Conservation (phyloP, 495 filamentous ascomycete species). For the Cetradonia linearis region DNA sequence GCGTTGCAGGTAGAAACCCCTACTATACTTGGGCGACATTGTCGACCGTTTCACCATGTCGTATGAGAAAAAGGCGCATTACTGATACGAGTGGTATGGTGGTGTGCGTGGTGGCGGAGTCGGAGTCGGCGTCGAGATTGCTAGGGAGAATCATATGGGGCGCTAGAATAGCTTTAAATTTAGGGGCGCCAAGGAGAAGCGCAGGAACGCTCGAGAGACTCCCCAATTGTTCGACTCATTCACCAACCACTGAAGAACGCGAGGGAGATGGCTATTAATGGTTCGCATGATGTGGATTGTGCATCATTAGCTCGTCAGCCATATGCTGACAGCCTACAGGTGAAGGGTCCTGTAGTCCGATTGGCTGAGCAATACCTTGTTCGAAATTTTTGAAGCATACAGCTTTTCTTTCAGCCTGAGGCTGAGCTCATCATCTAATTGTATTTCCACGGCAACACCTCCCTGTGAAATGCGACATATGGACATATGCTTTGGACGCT, state of each 20-base stretch:
- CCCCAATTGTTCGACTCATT: background rate
- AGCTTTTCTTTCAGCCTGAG: background rate
- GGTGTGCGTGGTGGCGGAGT: background rate
- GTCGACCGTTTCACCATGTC: slow-evolving; percentile 82
- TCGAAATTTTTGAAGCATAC: background rate
- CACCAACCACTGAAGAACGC: background rate
- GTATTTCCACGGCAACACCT: background rate
- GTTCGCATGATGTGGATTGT: background rate
- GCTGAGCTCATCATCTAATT: slow-evolving; percentile 2
- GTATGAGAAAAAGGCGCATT: slow-evolving; percentile 68
- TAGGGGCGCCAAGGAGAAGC: background rate
- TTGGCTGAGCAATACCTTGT: background rate
- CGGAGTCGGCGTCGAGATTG: background rate
- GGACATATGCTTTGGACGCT: no score
- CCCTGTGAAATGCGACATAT: background rate
- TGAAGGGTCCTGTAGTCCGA: background rate
- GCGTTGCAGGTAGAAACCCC: slow-evolving; percentile 20
- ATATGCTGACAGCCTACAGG: background rate
- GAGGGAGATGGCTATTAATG: background rate
- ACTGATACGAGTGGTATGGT: background rate
- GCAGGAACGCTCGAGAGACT: background rate
- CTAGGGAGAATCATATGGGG: background rate
- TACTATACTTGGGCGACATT: slow-evolving; percentile 73
- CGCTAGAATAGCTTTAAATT: background rate
- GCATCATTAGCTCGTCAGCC: background rate